Conservation (phyloP, 2,329 filamentous ascomycete species). For the Calonectria fujianensis region DNA sequence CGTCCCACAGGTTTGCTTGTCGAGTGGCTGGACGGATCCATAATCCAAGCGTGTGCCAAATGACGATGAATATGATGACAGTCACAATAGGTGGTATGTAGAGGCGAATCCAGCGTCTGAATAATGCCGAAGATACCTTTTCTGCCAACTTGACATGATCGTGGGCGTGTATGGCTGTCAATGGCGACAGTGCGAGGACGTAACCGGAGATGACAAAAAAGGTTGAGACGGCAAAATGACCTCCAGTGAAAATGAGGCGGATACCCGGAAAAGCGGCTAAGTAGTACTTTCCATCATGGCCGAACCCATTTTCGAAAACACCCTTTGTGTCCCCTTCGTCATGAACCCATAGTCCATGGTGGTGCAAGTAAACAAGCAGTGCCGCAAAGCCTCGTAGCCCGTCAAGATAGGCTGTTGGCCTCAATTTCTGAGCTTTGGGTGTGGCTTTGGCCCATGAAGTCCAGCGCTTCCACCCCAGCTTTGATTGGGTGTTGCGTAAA, state of each 20-base stretch:
- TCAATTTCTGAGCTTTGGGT: constrained; percentile 55
- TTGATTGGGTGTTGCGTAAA: constrained; percentile 37
- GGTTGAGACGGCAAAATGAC: constrained; percentile 75
- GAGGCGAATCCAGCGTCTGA: constrained; percentile 70
- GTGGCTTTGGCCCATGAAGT: constrained; percentile 44
- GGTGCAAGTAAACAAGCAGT: constrained; percentile 78
- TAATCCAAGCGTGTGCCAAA: constrained; percentile 72
- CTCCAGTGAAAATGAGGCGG: constrained; percentile 76
- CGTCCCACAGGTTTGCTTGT: constrained; percentile 65
- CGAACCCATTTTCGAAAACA: constrained; percentile 72
- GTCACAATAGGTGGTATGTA: constrained; percentile 72
- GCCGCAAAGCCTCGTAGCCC: constrained; percentile 81
- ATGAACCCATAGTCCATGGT: constrained; percentile 76
- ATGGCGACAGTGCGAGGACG: constrained; percentile 70
- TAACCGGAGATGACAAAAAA: constrained; percentile 77
- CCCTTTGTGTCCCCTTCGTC: constrained; percentile 58
- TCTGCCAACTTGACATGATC: constrained; percentile 65
- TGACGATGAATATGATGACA: constrained; percentile 69
- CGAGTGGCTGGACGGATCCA: constrained; percentile 63
- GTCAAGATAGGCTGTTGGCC: constrained; percentile 75
- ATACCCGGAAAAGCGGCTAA: constrained; percentile 74
- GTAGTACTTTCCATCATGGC: constrained; percentile 68
- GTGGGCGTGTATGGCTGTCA: constrained; percentile 67
- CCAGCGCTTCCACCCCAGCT: constrained; percentile 38
- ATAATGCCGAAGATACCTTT: constrained; percentile 67